Base-by-base conservation (phyloP, 73 alveolate genomes). In the Stentor roeselii region DNA sequence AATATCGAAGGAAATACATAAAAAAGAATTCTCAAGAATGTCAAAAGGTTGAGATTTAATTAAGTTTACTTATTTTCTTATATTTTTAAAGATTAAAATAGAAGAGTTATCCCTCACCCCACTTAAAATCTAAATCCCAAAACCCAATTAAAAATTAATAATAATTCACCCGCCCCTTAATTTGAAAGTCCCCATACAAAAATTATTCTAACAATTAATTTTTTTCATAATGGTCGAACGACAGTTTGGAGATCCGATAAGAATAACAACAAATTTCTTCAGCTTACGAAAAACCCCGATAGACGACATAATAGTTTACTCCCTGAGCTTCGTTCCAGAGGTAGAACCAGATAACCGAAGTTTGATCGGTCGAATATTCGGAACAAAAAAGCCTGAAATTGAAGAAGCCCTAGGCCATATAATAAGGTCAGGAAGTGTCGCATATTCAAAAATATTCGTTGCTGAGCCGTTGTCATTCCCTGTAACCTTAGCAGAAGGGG, bases 291-390 rank as follows among this genome's bases (percentile, higher is more conserved):
- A 40, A 1, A 67, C 37, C 37, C 80, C 80, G 34, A 32, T 32
- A 14, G 41, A 32, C 27, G 34, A 67, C 34, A 40, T 67, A 11
- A 32, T n/a, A 21, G 41, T 67, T 32, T 67, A 67, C 34, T 67
- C 37, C 41, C n/a, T 67, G 21, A 32, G 37, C 41, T 67, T 67
- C 41, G 34, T 40, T 0, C 80, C 80, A 14, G 80, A 67, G 1
- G 41, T 67, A 21, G 80, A 67, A 32, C 42, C n/a, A 27, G 37
- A 67, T 32, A 67, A 67, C 34, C 80, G 80, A 67, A 58, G 74
- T 58, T 31, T 58, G 15, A n/a, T n/a, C 27, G 74, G 27, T 31
- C 15, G 35, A 2, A 1, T 58, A 58, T 21, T 58, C 74, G 27
- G 2, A 58, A 31, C 35, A 0, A 31, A n/a, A n/a, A 58, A 58